Conservation (phyloP, 257 asterid genomes). For the Ehretia macrophylla region DNA sequence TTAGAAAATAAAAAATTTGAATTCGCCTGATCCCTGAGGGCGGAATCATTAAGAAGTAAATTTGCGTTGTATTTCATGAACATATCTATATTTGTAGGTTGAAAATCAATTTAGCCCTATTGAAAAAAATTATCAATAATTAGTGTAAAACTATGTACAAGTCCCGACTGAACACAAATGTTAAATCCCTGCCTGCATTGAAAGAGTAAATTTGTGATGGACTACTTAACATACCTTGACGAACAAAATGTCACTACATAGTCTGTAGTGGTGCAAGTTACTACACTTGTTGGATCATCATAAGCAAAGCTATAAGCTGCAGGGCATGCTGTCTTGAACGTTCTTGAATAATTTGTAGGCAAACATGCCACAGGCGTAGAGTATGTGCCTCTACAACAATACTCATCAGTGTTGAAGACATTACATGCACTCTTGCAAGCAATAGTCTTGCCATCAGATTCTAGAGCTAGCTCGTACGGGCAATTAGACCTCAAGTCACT, state of each 20-base stretch:
- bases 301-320: constrained; percentile 57
- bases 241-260: constrained; percentile 50
- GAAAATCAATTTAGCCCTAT: too few species aligned
- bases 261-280: constrained; percentile 54
- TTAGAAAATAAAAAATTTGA: too few species aligned
- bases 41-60: too few species aligned
- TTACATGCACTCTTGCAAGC: constrained; percentile 64
- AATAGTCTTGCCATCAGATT: constrained; percentile 21
- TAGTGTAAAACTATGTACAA: too few species aligned
- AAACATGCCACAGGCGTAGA: constrained; percentile 40
- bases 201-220: too few species aligned
- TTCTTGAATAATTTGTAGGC: constrained; percentile 54
- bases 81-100: too few species aligned
- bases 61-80: too few species aligned
- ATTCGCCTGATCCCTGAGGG: too few species aligned
- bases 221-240: constrained; percentile 28
- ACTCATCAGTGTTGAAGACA: constrained; percentile 41
- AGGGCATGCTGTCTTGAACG: constrained; percentile 54
- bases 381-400: constrained; percentile 48
- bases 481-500: constrained; percentile 41
- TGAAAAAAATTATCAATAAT: too few species aligned
- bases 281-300: constrained; percentile 48
- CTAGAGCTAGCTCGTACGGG: constrained; percentile 39
- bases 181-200: too few species aligned
- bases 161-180: too few species aligned